A percentile compares a stretch with the other conserved stretches of the same genome.
Conservation (phyloP, 2,329 filamentous ascomycete genomes). For the Hypomyces perniciosus region DNA sequence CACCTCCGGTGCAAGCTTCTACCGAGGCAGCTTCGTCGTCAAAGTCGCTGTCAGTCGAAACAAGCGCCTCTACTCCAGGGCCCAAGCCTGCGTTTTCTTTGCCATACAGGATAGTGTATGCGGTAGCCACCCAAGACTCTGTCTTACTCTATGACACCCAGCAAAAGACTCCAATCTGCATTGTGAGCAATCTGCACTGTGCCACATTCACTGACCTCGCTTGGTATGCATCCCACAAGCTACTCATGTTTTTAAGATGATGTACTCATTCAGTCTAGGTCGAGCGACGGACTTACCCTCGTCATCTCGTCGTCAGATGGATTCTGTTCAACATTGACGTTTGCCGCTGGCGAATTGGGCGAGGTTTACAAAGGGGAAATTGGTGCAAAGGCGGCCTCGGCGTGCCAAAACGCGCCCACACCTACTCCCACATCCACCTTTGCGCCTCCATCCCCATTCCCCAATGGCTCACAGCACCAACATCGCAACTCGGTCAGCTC, state of each 20-base stretch:
- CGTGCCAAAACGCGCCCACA: conserved; percentile 61
- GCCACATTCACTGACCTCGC: conserved; percentile 95
- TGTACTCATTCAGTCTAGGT: conserved; percentile 34
- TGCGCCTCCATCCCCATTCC: conserved; percentile 55
- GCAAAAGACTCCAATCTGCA: conserved; percentile 84
- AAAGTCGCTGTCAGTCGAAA: conserved; percentile 37
- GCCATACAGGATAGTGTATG: conserved; percentile 91
- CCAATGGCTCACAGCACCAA: conserved; percentile 42
- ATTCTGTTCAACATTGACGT: conserved; percentile 89
- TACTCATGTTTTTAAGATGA: neutral
- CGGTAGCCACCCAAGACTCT: conserved; percentile 93
- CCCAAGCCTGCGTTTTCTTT: conserved; percentile 72
- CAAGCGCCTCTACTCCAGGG: conserved; percentile 46
- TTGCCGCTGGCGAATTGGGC: conserved; percentile 76
- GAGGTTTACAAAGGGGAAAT: conserved; percentile 69
- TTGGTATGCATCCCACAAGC: conserved; percentile 57
- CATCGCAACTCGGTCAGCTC: conserved; percentile 55
- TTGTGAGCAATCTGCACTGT: conserved; percentile 95
- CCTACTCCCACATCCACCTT: conserved; percentile 63
- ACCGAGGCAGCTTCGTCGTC: conserved; percentile 45
- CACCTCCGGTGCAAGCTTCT: conserved; percentile 49
- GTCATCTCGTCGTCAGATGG: conserved; percentile 97
- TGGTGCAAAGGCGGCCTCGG: conserved; percentile 44
- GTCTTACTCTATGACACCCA: conserved; percentile 96
- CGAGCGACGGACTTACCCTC: conserved; percentile 50